A percentile compares a stretch with the other conserved stretches of the same genome.
Conservation (phyloP, 2,329 filamentous ascomycete species). For the Ophiostoma australiae region DNA sequence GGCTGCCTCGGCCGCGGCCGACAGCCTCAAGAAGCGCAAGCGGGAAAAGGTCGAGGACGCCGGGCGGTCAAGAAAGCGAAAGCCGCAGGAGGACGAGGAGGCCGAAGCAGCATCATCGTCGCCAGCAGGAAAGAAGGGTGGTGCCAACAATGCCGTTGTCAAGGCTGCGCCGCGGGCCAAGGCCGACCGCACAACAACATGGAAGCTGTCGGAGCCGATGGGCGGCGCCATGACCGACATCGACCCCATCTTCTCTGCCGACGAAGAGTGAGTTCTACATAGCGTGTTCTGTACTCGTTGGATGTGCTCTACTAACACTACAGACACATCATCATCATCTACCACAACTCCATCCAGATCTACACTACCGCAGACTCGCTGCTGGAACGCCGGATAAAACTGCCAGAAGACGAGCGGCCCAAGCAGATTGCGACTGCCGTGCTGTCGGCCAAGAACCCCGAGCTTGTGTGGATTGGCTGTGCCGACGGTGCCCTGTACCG, state of each 20-base stretch:
- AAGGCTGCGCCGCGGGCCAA: constrained; percentile 17
- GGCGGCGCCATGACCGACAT: constrained; percentile 61
- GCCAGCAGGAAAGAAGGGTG: neutral
- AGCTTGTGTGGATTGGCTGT: constrained; percentile 56
- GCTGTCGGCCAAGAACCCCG: constrained; percentile 41
- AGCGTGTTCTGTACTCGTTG: neutral
- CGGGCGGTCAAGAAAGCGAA: constrained; percentile 26
- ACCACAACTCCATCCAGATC: constrained; percentile 69
- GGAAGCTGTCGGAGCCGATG: constrained; percentile 60
- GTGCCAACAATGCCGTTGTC: constrained; percentile 13
- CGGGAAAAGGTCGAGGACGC: constrained; percentile 33
- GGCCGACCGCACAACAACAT: constrained; percentile 34
- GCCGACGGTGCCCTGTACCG: constrained; percentile 54
- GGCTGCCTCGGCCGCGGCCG: constrained; percentile 31
- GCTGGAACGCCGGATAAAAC: constrained; percentile 65
- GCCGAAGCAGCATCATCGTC: neutral
- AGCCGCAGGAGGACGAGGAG: constrained; percentile 21
- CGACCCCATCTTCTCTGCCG: constrained; percentile 56
- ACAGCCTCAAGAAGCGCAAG: constrained; percentile 34
- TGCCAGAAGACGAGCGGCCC: constrained; percentile 37
- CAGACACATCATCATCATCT: constrained; percentile 67
- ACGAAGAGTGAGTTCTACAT: constrained; percentile 51
- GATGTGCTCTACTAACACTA: neutral
- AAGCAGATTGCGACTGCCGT: constrained; percentile 38
- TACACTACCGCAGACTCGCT: constrained; percentile 79